Base-by-base conservation (phyloP, 106 monocot species). In the Allium sativum region DNA sequence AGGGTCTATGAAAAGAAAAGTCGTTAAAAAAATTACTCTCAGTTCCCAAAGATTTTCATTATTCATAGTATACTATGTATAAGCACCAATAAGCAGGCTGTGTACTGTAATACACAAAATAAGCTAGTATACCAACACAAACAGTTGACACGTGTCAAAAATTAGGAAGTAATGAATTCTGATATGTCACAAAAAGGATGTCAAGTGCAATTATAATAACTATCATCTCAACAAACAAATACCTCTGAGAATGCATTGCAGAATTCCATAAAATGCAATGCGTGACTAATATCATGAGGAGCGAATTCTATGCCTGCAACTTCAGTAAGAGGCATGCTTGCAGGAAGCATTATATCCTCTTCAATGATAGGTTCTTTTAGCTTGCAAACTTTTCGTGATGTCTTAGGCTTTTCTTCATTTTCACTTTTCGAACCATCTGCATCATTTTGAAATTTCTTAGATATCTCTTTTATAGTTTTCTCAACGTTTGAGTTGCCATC, bases 201-300 rank as follows among this genome's bases (percentile, higher is more conserved):
- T 31, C 5, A 31, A 31, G 31, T 31, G 5, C 31, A 31, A 31
- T 31, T 2, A 31, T 31, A 31, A 3, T 31, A 31, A 31, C 31
- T 31, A 31, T 12, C 8, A 12, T 10, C 4, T 46, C 52, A 52
- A 65, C 16, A 40, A 65, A 40, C 22, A 53, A 58, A 44, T 73
- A 88, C 87, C 87, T 88, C 65, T 42, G 79, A 67, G 53, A 88
- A 88, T 40, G 79, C 54, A n/a, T 61, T 72, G 59, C 83, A 88
- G 40, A 83, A 88, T 47, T 88, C 87, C 56, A 88, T 21, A 52
- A 88, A 88, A 48, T 88, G 87, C 50, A 88, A 55, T 8, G 77
- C 80, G 21, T 46, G 18, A 12, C 87, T 83, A 59, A 83, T 59
- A 68, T 83, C 74, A 45, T 88, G 61, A 52, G 42, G 40, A 1